Base-by-base conservation (phyloP, 768 basidiomycete genomes). In the Hypsizygus marmoreus region DNA sequence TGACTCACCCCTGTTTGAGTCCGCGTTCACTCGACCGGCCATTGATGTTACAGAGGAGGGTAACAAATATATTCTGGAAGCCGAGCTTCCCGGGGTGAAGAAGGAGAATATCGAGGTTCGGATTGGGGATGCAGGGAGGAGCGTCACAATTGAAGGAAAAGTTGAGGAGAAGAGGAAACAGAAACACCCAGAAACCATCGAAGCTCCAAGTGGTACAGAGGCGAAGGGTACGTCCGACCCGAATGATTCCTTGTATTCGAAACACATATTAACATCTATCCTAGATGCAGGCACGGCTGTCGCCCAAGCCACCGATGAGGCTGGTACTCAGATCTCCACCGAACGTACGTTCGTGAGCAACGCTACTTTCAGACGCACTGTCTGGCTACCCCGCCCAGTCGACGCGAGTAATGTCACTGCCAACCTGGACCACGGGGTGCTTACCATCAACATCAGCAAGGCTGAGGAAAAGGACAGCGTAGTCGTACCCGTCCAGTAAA, bases 31-130 rank as follows among this genome's bases (percentile, higher is more conserved):
- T 31, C 70, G 76, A 22, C 86, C 87, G 12, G 78, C 82, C 0
- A 71, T 91, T 5, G 88, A 91, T 51, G 63, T 91, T 6, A 71
- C 74, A 3, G 88, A 91, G 53, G 76, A 82, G 47, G 80, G 75
- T 1, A 72, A 81, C 61, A 69, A 73, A 30, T 90, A 86, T 53
- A 50, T 88, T 40, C 68, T 91, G 31, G 84, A 90, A 56, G 86
- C 87, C 1, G 89, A 91, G 57, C 57, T 91, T 20, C 89, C 88
- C 16, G 88, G 88, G 1, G 80, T 91, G 20, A 82, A 80, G 62
- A 88, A 84, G 69, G 87, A 90, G 54, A 81, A 89, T 56, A 60
- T 90, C 7, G 77, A 87, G 44, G 75, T 91, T 40, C 75, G 80
- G 6, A 71, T 91, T 47, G 85, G 86, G 7, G 83, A 88, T 45